Conservation (phyloP, 2,329 filamentous ascomycete genomes). For the Colletotrichum phormii region DNA sequence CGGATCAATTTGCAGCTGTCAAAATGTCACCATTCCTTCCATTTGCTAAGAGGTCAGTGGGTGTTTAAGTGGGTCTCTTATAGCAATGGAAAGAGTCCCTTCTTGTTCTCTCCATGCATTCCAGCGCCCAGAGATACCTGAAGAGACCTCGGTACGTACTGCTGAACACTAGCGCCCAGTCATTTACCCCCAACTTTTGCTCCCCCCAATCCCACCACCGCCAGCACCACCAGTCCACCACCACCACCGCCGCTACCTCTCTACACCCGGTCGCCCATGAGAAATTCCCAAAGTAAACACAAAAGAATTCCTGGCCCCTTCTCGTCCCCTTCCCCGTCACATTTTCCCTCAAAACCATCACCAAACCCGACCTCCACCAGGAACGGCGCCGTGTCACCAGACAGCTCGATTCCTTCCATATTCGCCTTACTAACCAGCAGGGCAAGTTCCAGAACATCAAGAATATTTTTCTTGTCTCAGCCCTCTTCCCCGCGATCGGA, state of each 20-base stretch:
- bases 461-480: slow-evolving; percentile 5
- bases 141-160: not conserved
- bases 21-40: slow-evolving; percentile 29
- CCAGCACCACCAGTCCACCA: too few species aligned
- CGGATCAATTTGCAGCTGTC: not conserved
- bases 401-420: slow-evolving; percentile 1
- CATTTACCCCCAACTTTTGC: not conserved
- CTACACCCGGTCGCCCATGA: slow-evolving; percentile 11
- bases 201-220: not conserved
- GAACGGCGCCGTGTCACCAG: slow-evolving; percentile 19
- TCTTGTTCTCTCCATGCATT: not conserved
- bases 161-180: slow-evolving; percentile 19
- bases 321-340: slow-evolving; percentile 10
- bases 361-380: slow-evolving; percentile 17
- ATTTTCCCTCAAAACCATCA: slow-evolving; percentile 20
- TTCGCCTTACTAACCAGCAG: slow-evolving; percentile 5
- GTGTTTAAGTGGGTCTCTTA: slow-evolving; percentile 1
- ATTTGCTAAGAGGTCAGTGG: slow-evolving; percentile 15
- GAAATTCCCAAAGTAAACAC: slow-evolving; percentile 36
- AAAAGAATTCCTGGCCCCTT: slow-evolving; percentile 32
- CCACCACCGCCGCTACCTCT: not conserved
- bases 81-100: not conserved
- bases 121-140: not conserved
- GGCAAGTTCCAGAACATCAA: slow-evolving; percentile 5
- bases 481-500: slow-evolving; percentile 16